phyloP scores from a whole-genome alignment of 805 yeast genomes.

The Hemisphaericaspora nanyangensis region DNA sequence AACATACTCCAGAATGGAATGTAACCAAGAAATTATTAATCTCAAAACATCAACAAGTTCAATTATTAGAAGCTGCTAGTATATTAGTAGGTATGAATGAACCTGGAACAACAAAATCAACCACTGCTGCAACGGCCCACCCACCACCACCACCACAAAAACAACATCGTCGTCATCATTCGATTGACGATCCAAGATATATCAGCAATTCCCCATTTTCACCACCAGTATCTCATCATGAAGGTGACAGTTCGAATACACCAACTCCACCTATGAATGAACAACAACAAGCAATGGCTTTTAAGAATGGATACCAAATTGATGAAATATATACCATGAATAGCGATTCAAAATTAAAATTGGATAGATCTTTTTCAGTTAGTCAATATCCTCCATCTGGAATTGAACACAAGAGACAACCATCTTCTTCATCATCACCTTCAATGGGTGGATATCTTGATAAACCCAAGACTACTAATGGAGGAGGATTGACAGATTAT shows the following conservation, averaged over 20 bases:
- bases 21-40: conserved; percentile 76
- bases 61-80: conserved; percentile 72
- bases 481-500: background rate
- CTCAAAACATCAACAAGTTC: conserved; percentile 87
- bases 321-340: background rate
- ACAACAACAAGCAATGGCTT: conserved; percentile 1
- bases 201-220: conserved; percentile 10
- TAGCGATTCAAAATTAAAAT: conserved; percentile 3
- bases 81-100: conserved; percentile 75
- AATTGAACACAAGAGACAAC: conserved; percentile 5
- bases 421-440: conserved; percentile 8
- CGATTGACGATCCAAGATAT: conserved; percentile 1
- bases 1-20: conserved; percentile 93
- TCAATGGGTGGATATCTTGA: conserved; percentile 32
- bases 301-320: conserved; percentile 2
- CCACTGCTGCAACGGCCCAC: too few species aligned
- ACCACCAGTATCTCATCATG: conserved; percentile 10
- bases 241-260: conserved; percentile 7
- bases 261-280: conserved; percentile 13
- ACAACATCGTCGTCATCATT: background rate
- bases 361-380: conserved; percentile 37
- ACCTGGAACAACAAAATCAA: background rate
- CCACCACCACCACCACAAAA: too few species aligned
- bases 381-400: conserved; percentile 45
- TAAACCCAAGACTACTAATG: conserved; percentile 11